Percentiles rank a stretch among this genome's conserved stretches.
Conservation (phyloP, 352 stramenopile genomes). For the Discostella stelligera region DNA sequence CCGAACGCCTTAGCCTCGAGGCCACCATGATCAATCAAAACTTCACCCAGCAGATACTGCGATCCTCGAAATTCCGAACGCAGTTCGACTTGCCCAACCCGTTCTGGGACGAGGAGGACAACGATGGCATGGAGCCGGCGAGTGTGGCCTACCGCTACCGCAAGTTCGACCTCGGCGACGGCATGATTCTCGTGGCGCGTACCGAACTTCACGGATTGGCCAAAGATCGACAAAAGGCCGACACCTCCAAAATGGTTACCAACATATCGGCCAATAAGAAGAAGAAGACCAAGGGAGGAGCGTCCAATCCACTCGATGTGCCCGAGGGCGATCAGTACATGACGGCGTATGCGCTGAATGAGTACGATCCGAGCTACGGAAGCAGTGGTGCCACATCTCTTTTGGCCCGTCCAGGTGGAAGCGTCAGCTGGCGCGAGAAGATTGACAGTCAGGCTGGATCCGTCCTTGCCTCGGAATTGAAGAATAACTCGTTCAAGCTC, state of each 20-base stretch:
- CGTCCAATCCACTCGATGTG: constrained; percentile 20
- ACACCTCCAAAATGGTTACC: constrained; percentile 23
- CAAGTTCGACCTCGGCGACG: constrained; percentile 90
- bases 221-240: constrained; percentile 34
- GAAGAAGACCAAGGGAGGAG: constrained; percentile 52
- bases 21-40: constrained; percentile 99
- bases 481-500: constrained; percentile 98
- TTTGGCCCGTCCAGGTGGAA: constrained; percentile 12
- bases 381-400: constrained; percentile 5
- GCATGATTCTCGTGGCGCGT: constrained; percentile 87
- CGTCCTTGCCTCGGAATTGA: constrained; percentile 96
- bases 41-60: constrained; percentile 96
- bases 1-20: constrained; percentile 92
- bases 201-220: constrained; percentile 93
- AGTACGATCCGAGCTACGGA: constrained; percentile 90
- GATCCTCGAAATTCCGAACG: constrained; percentile 64
- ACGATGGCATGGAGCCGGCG: constrained; percentile 86
- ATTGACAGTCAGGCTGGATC: constrained; percentile 95
- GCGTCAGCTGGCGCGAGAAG: constrained; percentile 93
- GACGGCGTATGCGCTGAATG: constrained; percentile 94
- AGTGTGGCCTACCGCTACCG: constrained; percentile 96
- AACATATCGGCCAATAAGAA: constrained; percentile 38
- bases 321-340: constrained; percentile 87
- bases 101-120: constrained; percentile 93
- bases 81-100: constrained; percentile 70